phyloP scores from a whole-genome alignment of 257 asterid genomes.

The Ocimum tenuiflorum region DNA sequence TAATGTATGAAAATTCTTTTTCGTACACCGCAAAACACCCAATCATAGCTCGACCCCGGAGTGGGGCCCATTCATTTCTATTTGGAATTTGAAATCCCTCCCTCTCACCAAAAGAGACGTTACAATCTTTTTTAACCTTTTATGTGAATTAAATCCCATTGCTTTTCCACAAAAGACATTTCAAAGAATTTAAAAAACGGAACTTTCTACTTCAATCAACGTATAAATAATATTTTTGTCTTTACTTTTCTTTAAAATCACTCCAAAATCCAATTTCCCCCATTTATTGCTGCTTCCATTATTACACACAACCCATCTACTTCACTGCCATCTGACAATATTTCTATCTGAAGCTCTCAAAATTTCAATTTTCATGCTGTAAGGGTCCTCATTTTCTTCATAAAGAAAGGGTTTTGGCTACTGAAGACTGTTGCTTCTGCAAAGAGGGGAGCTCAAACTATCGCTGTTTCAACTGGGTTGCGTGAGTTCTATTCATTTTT shows the following conservation, averaged over 20 bases:
- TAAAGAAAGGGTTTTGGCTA: background rate
- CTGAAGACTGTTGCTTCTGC: slow-evolving; percentile 24
- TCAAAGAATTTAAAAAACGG: slow-evolving; percentile 5
- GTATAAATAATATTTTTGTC: slow-evolving; percentile 19
- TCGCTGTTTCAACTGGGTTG: slow-evolving; percentile 26
- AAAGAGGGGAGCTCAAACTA: slow-evolving; percentile 17
- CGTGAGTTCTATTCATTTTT: slow-evolving; percentile 37
- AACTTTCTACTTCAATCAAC: background rate
- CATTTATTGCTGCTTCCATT: slow-evolving; percentile 60
- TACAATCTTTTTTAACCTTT: slow-evolving; percentile 39
- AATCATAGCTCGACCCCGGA: background rate
- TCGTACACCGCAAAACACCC: slow-evolving; percentile 13
- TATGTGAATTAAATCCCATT: slow-evolving; percentile 17
- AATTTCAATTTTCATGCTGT: background rate
- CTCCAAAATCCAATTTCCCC: slow-evolving; percentile 26
- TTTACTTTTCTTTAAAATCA: slow-evolving; percentile 20
- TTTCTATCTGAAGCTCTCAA: slow-evolving; percentile 24
- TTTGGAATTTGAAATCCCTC: slow-evolving; percentile 66
- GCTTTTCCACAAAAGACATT: slow-evolving; percentile 5
- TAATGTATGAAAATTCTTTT: background rate
- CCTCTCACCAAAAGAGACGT: slow-evolving; percentile 60
- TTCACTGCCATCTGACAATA: slow-evolving; percentile 14
- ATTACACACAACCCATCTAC: slow-evolving; percentile 10
- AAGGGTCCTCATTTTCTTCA: slow-evolving; percentile 1
- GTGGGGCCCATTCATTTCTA: slow-evolving; percentile 25